Evolutionary conservation across 805 yeast species (phyloP).

Genomic region (Ogataea angusta): DNA sequence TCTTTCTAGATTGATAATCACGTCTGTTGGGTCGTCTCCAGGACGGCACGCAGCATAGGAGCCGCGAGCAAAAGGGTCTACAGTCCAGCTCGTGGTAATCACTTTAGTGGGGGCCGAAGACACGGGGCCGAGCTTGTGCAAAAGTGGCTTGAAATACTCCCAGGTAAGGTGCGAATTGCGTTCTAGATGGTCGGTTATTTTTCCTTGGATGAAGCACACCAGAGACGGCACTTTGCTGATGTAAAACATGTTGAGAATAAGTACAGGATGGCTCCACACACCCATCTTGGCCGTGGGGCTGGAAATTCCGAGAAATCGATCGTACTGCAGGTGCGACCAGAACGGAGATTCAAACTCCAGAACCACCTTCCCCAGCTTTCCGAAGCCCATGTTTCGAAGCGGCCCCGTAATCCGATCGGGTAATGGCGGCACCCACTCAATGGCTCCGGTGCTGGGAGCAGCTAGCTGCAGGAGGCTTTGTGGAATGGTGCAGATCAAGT

Average conservation of each 20-base stretch:
- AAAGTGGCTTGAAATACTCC: slow-evolving; percentile 54
- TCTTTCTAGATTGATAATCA: slow-evolving; percentile 56
- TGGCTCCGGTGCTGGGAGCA: slow-evolving; percentile 38
- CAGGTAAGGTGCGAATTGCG: slow-evolving; percentile 51
- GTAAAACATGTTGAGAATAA: slow-evolving; percentile 57
- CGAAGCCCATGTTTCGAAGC: slow-evolving; percentile 51
- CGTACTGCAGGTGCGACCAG: slow-evolving; percentile 53
- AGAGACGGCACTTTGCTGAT: slow-evolving; percentile 50
- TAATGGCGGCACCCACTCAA: slow-evolving; percentile 54
- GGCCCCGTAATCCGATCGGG: slow-evolving; percentile 44
- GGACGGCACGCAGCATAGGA: slow-evolving; percentile 72
- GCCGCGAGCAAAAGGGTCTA: slow-evolving; percentile 75
- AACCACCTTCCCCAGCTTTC: slow-evolving; percentile 69
- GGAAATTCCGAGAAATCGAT: slow-evolving; percentile 47
- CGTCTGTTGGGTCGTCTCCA: slow-evolving; percentile 65
- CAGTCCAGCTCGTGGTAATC: slow-evolving; percentile 70
- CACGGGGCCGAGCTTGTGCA: slow-evolving; percentile 24
- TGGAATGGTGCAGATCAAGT: slow-evolving; percentile 72
- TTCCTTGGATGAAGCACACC: slow-evolving; percentile 67
- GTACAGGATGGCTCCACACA: slow-evolving; percentile 59
- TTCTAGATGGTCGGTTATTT: slow-evolving; percentile 62
- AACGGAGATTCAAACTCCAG: slow-evolving; percentile 61
- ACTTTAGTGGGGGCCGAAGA: slow-evolving; percentile 37
- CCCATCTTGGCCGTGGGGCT: slow-evolving; percentile 27
- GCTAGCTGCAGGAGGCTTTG: slow-evolving; percentile 59